A percentile compares a stretch with the other conserved stretches of the same genome.
These are phyloP conservation scores for Vanilla planifolia DNA, from an alignment of 106 monocot species.

Conservation along the genomic window DNA sequence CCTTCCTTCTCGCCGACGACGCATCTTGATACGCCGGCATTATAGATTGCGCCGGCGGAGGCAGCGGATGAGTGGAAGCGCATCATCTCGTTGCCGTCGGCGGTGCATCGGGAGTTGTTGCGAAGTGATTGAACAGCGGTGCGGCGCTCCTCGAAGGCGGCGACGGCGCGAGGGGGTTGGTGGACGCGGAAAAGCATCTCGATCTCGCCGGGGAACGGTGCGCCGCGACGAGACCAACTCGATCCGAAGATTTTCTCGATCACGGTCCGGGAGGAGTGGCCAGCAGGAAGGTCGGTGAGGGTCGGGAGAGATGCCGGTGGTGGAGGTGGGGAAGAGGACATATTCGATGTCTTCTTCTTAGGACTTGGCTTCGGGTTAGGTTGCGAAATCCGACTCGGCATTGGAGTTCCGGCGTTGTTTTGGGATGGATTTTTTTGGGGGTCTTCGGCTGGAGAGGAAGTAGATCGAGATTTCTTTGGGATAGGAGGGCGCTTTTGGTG, in stretches of 20 bases:
- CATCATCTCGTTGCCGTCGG: conserved; percentile 91
- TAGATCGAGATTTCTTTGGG: conserved; percentile 7
- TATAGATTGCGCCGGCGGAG: conserved; percentile 6
- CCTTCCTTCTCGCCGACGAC: conserved; percentile 5
- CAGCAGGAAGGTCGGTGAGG: conserved; percentile 37
- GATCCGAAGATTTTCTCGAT: conserved; percentile 78
- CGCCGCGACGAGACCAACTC: conserved; percentile 39
- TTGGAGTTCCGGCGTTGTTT: not conserved
- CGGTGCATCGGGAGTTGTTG: conserved; percentile 53
- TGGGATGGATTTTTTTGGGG: not conserved
- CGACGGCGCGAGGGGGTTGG: conserved; percentile 43
- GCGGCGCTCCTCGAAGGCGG: conserved; percentile 78
- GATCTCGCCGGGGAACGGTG: conserved; percentile 47
- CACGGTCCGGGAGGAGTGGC: conserved; percentile 60
- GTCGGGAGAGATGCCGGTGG: conserved; percentile 18
- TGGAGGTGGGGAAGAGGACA: conserved; percentile 9
- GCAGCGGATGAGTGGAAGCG: conserved; percentile 41
- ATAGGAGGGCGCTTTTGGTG: conserved; percentile 11
- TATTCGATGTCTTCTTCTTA: conserved; percentile 5
- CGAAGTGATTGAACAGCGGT: conserved; percentile 15
- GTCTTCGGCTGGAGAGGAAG: not conserved
- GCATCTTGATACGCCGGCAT: conserved; percentile 11
- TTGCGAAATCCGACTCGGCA: conserved; percentile 1
- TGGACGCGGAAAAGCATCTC: conserved; percentile 75
- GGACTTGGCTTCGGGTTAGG: conserved; percentile 3